Conservation (phyloP, 2,329 filamentous ascomycete genomes). For the Berkeleyomyces rouxiae region DNA sequence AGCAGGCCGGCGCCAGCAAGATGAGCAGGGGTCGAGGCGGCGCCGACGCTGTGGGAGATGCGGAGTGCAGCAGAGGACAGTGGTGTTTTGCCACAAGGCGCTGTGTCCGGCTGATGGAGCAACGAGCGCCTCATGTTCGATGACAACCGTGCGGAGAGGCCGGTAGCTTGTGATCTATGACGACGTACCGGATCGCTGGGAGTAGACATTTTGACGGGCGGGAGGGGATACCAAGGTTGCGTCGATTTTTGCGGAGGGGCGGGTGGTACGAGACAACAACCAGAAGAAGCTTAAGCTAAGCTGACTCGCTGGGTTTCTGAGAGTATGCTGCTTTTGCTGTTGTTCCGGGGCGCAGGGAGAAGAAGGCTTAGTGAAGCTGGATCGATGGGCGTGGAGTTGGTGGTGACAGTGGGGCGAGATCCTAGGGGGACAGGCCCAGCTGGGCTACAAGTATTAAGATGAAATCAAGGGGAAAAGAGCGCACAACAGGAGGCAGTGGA, state of each 20-base stretch:
- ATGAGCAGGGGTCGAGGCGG: not conserved
- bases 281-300: not conserved
- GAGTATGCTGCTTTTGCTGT: not conserved
- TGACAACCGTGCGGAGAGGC: not conserved
- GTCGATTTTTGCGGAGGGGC: not conserved
- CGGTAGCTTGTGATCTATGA: slow-evolving; percentile 16
- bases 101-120: not conserved
- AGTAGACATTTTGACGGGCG: slow-evolving; percentile 24
- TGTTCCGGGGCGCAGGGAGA: no score
- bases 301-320: not conserved
- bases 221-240: not conserved
- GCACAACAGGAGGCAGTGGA: not conserved
- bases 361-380: no score
- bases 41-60: not conserved
- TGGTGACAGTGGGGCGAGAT: no score
- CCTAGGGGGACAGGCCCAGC: no score
- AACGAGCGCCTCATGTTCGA: not conserved
- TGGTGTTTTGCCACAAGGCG: not conserved
- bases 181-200: slow-evolving; percentile 26
- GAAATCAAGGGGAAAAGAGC: no score
- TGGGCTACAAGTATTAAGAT: no score
- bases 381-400: no score
- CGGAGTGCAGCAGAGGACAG: no score
- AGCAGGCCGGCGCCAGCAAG: not conserved
- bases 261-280: not conserved